phyloP scores from a whole-genome alignment of 352 stramenopile species.

The Phytopythium chamaehyphon region DNA sequence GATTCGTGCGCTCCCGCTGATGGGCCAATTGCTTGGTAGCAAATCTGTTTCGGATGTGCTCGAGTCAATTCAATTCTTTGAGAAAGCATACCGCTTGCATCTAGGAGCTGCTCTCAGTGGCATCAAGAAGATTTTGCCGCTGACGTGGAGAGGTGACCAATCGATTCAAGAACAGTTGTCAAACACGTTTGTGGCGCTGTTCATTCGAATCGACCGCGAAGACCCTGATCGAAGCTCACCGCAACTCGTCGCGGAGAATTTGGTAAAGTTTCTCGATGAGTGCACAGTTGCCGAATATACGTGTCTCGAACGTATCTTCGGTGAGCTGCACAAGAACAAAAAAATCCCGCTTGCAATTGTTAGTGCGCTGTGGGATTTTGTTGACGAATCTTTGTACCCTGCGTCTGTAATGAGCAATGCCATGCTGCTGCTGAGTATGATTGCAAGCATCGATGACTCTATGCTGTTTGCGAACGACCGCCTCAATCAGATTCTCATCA shows the following conservation, averaged over 20 bases:
- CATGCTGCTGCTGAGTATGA: slow-evolving; percentile 62
- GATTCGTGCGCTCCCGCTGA: slow-evolving; percentile 58
- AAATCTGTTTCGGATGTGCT: slow-evolving; percentile 91
- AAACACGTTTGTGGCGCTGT: slow-evolving; percentile 72
- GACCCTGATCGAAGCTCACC: slow-evolving; percentile 36
- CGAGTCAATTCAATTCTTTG: slow-evolving; percentile 93
- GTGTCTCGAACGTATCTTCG: slow-evolving; percentile 72
- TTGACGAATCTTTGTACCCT: slow-evolving; percentile 50
- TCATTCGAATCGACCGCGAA: slow-evolving; percentile 47
- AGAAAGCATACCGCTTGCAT: slow-evolving; percentile 88
- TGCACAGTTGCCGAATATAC: slow-evolving; percentile 76
- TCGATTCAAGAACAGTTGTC: slow-evolving; percentile 90
- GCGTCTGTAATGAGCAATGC: slow-evolving; percentile 59
- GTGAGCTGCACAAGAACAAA: slow-evolving; percentile 50
- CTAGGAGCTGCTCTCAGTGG: slow-evolving; percentile 86
- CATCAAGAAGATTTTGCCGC: slow-evolving; percentile 89
- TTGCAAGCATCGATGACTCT: slow-evolving; percentile 54
- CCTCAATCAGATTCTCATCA: slow-evolving; percentile 44
- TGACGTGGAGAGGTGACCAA: slow-evolving; percentile 90
- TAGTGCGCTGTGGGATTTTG: slow-evolving; percentile 68
- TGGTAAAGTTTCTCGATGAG: slow-evolving; percentile 72
- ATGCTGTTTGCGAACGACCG: slow-evolving; percentile 62
- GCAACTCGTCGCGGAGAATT: slow-evolving; percentile 52
- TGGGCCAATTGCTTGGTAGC: slow-evolving; percentile 87
- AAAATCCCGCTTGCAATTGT: slow-evolving; percentile 62